Evolutionary conservation across 768 basidiomycete genomes (phyloP), one percentile per base, ranked within the genome.

Genomic region (Antrodiella citrinella): DNA sequence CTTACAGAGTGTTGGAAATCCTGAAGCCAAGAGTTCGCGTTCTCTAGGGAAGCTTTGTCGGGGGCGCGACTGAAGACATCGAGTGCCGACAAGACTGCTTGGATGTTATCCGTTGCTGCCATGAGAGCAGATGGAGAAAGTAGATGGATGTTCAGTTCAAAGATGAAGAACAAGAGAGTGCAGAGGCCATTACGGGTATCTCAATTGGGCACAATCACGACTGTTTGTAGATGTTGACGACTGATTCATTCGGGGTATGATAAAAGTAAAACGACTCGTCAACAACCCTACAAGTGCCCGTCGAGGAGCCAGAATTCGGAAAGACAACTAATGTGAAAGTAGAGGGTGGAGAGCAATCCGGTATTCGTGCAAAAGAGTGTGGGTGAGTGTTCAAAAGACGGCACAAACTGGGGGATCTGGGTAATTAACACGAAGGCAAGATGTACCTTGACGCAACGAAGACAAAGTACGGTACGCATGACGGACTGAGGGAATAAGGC

Each of bases 1-100:
- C 82, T 86, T 84, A 97, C 95, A 75, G 91, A 94, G 76, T 97
- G 94, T 74, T 99, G 95, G 67, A 98, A 99, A 69, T 94, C 92
- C 72, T 93, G 87, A 55, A 99, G 84, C 93, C 93, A 97, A 58
- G 81, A 71, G 72, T 96, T 97, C 57, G 93, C 95, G 57, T 77
- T 78, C 58, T 90, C 87, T 56, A 96, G 76, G 15, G 90, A 82
- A 13, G 69, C 67, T 60, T 88, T 86, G 74, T 95, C 89, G 25
- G 95, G 88, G 48, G 84, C 83, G 53, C 81, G 77, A 57, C 76
- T 73, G 66, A 92, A 92, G 43, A 91, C 86, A 46, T 82, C 80
- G 58, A 92, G 73, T 20, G 85, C 90, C 57, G 86, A 78, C 60
- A 90, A 67, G 4, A 92, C 69, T 55, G 77, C 78, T 66, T 84